phyloP scores from a whole-genome alignment of 1,284 basidiomycete genomes.

The Tylopilus sp. region DNA sequence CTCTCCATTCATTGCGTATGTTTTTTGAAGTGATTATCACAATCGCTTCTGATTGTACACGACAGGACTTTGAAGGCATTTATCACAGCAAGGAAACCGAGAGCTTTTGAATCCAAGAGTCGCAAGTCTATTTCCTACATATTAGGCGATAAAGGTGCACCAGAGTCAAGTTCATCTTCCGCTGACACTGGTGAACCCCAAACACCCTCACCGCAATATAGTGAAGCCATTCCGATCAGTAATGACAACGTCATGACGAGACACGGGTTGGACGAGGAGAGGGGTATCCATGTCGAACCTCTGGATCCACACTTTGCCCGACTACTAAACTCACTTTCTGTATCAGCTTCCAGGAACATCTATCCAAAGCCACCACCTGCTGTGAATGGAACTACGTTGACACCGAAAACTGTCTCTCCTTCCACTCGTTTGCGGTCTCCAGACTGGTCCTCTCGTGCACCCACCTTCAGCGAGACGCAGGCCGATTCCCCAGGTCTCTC shows the following conservation, averaged over 20 bases:
- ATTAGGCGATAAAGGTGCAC: conserved; percentile 36
- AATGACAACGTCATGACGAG: conserved; percentile 20
- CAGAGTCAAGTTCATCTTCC: conserved; percentile 66
- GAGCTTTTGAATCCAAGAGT: conserved; percentile 30
- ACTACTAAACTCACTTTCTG: conserved; percentile 58
- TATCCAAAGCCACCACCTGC: conserved; percentile 8
- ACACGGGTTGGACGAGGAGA: conserved; percentile 30
- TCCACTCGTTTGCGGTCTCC: conserved; percentile 23
- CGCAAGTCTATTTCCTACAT: conserved; percentile 32
- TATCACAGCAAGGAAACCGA: conserved; percentile 55
- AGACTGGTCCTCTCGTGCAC: conserved; percentile 37
- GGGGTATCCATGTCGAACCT: conserved; percentile 22
- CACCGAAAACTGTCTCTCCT: conserved; percentile 9
- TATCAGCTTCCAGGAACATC: conserved; percentile 50
- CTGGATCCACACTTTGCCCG: conserved; percentile 72
- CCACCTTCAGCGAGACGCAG: conserved; percentile 19
- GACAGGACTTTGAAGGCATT: conserved; percentile 65
- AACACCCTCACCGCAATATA: conserved; percentile 62
- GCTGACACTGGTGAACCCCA: conserved; percentile 59
- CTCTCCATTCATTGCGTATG: conserved; percentile 90
- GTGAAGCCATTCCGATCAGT: conserved; percentile 34
- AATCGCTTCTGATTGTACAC: conserved; percentile 9
- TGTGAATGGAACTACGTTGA: conserved; percentile 2
- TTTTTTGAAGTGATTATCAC: conserved; percentile 16
- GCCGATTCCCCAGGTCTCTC: conserved; percentile 7